Base-by-base conservation (phyloP, 345 rosid genomes). In the Arabis hirsuta region DNA sequence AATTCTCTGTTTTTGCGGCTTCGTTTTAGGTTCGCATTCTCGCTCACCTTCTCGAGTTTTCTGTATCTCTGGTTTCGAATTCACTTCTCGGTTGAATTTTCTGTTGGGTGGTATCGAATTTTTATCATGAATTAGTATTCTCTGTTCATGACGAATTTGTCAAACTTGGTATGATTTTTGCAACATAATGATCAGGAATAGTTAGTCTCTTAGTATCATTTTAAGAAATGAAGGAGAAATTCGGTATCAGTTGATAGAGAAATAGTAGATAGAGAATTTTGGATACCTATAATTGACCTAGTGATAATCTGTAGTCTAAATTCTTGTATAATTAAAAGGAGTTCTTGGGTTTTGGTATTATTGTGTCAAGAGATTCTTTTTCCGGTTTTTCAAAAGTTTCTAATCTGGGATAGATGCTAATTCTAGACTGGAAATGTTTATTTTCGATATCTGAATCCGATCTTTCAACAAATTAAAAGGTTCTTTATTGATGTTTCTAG, bases 11-110 rank as follows among this genome's bases (percentile, higher is more conserved):
- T 0, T 16, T 14, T 14, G 24, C 62, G 1, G 24, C 56, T 60
- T 56, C 48, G 62, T 52, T 52, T 52, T 12, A 74, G 79, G 79
- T 75, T 61, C 73, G 69, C 42, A 52, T 60, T 61, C 26, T 65
- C 29, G 13, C 58, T 16, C 48, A 47, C 52, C 47, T 19, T 9
- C 44, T 64, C 12, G 9, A 26, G 14, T 48, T 65, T 56, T 31
- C 16, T 42, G 2, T 16, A 57, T 26, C 45, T 7, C 32, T 47
- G 16, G 38, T 54, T 62, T 72, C 34, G 22, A 19, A 27, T 60
- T 43, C 57, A 53, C 57, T 5, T 61, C 67, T n/a, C 41, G 31
- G 50, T 63, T 14, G 50, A 43, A 6, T n/a, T 47, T 38, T 39
- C 2, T 26, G 11, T 12, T 24, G 8, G 65, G 51, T 7, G 7